Evolutionary conservation across 75 land plant genomes (phyloP), one percentile per base, ranked within the genome.

Genomic region (Isoetes taiwanensis): DNA sequence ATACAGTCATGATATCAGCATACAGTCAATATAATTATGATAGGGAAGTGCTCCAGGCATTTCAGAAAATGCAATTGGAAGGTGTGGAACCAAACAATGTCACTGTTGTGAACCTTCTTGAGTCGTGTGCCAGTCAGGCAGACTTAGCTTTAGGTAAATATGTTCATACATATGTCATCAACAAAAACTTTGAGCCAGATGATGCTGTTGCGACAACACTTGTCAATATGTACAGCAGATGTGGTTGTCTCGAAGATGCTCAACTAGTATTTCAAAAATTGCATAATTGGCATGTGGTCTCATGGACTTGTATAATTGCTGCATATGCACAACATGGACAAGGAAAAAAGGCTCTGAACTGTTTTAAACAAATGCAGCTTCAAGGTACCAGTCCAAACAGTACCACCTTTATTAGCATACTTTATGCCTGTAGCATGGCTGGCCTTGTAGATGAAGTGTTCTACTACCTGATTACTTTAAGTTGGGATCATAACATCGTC

Each of bases 1-100:
- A 68, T 69, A 80, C 72, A 12, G 43, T 54, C 8, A 69, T 80
- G 70, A 41, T 73, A n/a, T 55, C 59, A 46, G 72, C 42, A 14
- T 72, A 72, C n/a, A n/a, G n/a, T n/a, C n/a, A n/a, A n/a, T n/a
- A n/a, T n/a, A n/a, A n/a, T n/a, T 59, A 32, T 54, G n/a, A n/a
- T n/a, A n/a, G n/a, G n/a, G n/a, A n/a, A n/a, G n/a, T n/a, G n/a
- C n/a, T n/a, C n/a, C n/a, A n/a, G n/a, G n/a, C n/a, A n/a, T n/a
- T n/a, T n/a, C n/a, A n/a, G n/a, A n/a, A n/a, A n/a, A n/a, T n/a
- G n/a, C n/a, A n/a, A n/a, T n/a, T n/a, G n/a, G n/a, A n/a, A n/a
- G n/a, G n/a, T n/a, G n/a, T n/a, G n/a, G n/a, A n/a, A n/a, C n/a
- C n/a, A n/a, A n/a, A n/a, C n/a, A n/a, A n/a, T n/a, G n/a, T n/a